These are phyloP conservation scores for Phytophthora ramorum DNA, from an alignment of 352 stramenopile species.

Conservation along the genomic window DNA sequence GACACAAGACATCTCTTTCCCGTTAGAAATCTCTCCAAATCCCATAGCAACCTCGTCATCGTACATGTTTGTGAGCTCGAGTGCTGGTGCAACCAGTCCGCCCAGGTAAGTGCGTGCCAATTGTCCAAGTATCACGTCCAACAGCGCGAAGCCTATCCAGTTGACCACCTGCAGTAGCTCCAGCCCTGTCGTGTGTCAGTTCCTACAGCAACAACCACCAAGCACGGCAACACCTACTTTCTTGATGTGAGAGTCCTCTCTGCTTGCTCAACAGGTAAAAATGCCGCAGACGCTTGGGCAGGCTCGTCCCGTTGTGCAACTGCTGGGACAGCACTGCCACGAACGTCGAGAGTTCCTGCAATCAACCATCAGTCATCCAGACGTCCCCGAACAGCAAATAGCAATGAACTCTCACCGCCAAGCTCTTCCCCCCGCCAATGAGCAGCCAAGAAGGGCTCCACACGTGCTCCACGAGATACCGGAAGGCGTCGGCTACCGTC, in stretches of 20 bases:
- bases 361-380: constrained; percentile 6
- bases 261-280: constrained; percentile 35
- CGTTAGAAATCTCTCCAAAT: not conserved
- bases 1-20: not conserved
- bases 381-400: not conserved
- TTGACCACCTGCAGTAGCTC: constrained; percentile 43
- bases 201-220: not conserved
- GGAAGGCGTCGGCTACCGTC: constrained; percentile 20
- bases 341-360: constrained; percentile 54
- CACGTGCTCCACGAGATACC: constrained; percentile 12
- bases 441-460: constrained; percentile 32
- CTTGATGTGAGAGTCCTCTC: constrained; percentile 32
- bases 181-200: constrained; percentile 17
- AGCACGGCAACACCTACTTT: constrained; percentile 30
- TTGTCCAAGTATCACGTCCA: constrained; percentile 42
- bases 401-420: constrained; percentile 37
- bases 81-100: constrained; percentile 9
- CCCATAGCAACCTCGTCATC: not conserved
- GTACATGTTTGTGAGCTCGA: constrained; percentile 27
- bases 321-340: constrained; percentile 44
- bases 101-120: constrained; percentile 21
- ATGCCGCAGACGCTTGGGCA: constrained; percentile 29
- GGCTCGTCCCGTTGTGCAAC: constrained; percentile 34
- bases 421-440: constrained; percentile 34
- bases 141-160: constrained; percentile 36